Evolutionary conservation across 2,329 filamentous ascomycete species (phyloP), one percentile per base, ranked within the genome.

Genomic region (Massarina eburnea): DNA sequence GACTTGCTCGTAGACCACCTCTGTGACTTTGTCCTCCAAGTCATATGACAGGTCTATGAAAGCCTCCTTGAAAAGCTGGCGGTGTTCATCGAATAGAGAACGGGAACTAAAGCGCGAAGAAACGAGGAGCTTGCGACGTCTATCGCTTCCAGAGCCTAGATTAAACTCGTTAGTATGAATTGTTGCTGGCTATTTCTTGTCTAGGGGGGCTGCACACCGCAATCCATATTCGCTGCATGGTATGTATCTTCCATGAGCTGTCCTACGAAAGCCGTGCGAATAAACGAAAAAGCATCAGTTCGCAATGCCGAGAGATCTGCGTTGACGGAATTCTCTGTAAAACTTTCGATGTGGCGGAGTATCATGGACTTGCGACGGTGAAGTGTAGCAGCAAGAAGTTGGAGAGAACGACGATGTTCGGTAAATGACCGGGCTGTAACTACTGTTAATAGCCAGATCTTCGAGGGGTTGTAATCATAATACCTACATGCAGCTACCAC

Each of bases 381-480:
- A 8, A 74, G 49, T 1, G 62, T 64, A 14, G 54, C 45, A 0
- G 41, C 45, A 4, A 74, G 52, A 24, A 57, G 50, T 21, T n/a
- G 27, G 17, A 58, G 32, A 18, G 48, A 39, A n/a, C 43, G 40
- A 12, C 27, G 33, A 5, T 35, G 17, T 14, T 46, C 18, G 27
- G 39, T 21, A 18, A 12, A 8, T 49, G 17, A 19, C 12, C 22
- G 15, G 17, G 30, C 32, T 35, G 26, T 19, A 37, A 20, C 29
- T 19, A 8, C 17, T 14, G 12, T 30, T 14, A 30, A 14, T 30
- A 14, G 4, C 4, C 27, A 30, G 9, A 18, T 39, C 8, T 17
- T 22, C 7, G 12, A 27, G 9, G 3, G 14, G 29, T 24, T n/a
- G n/a, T 7, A 17, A 33, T 5, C 4, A 5, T 14, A 20, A 15